Evolutionary conservation across 2,329 filamentous ascomycete genomes (phyloP).

Genomic region (Dactylellina sp.): DNA sequence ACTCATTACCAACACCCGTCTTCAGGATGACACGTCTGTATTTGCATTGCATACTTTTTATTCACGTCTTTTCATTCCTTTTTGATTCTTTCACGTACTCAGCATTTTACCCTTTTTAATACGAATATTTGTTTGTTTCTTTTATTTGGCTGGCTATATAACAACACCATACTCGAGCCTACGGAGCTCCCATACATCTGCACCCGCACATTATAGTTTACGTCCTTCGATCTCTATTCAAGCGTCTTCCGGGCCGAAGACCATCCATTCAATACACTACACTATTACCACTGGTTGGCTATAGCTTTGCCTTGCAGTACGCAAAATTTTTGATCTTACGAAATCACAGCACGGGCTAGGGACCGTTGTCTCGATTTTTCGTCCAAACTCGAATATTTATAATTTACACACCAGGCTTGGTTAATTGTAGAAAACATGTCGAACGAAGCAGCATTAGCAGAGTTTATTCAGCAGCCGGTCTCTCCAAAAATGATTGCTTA

Average conservation of each 20-base stretch:
- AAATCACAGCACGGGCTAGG: neutral
- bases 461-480: conserved; percentile 83
- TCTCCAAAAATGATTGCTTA: conserved; percentile 80
- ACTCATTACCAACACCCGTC: conserved; percentile 30
- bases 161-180: too few relatives aligned
- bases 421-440: conserved; percentile 59
- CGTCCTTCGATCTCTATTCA: neutral
- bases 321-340: neutral
- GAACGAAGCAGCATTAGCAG: conserved; percentile 80
- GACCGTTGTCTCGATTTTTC: neutral
- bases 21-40: conserved; percentile 44
- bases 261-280: neutral
- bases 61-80: conserved; percentile 36
- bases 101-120: conserved; percentile 37
- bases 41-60: conserved; percentile 31
- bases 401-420: neutral
- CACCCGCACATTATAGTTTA: neutral
- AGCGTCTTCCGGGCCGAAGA: conserved; percentile 43
- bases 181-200: neutral
- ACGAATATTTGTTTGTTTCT: conserved; percentile 8
- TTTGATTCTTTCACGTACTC: conserved; percentile 44
- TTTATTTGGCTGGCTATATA: neutral
- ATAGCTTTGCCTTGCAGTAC: neutral
- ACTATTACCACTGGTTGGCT: conserved; percentile 44
- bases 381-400: neutral